Evolutionary conservation across 2,329 filamentous ascomycete genomes (phyloP), one percentile per base, ranked within the genome.

Genomic region (Fusarium avenaceum): DNA sequence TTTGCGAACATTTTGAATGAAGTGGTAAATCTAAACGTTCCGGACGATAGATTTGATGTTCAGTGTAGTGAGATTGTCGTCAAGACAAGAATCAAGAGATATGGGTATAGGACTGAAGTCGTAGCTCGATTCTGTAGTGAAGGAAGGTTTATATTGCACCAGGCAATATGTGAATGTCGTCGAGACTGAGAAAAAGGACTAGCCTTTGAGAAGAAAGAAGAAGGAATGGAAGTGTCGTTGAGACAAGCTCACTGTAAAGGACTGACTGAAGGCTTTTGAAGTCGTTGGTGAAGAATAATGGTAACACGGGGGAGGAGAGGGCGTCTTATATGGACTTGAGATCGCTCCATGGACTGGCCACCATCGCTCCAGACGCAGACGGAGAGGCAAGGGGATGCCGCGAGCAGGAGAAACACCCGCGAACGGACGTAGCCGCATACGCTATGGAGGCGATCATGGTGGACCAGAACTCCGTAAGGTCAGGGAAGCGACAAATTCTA

Each of bases 1-100:
- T 85, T 85, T 53, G 81, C 75, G 73, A 81, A 79, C 85, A 87
- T 87, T 74, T 79, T 87, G 81, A 83, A 50, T 51, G 63, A 68
- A 11, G 39, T 46, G 38, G 38, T 45, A 50, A 63, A 44, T 72
- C 71, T 73, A 67, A 68, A 47, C 75, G 77, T 78, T 69, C 77
- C 75, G 56, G 76, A 78, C 76, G 77, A 65, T 75, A 73, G 70
- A 66, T 62, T 68, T 48, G 33, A 14, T 48, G 32, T 65, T 57
- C 43, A 56, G 49, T 26, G 57, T 45, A 5, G 67, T 71, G 69
- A 69, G 70, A 72, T 72, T 74, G 70, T 51, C 70, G 67, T 73
- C 67, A 69, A 71, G 68, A 73, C 70, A 70, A 14, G 51, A 66
- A 73, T 76, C 71, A 74, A 77, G 59, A 53, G 50, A 28, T 59